Percentiles rank a stretch among this genome's conserved stretches.
Evolutionary conservation across 1,284 basidiomycete genomes (phyloP).

Genomic region (Porodaedalea pini): DNA sequence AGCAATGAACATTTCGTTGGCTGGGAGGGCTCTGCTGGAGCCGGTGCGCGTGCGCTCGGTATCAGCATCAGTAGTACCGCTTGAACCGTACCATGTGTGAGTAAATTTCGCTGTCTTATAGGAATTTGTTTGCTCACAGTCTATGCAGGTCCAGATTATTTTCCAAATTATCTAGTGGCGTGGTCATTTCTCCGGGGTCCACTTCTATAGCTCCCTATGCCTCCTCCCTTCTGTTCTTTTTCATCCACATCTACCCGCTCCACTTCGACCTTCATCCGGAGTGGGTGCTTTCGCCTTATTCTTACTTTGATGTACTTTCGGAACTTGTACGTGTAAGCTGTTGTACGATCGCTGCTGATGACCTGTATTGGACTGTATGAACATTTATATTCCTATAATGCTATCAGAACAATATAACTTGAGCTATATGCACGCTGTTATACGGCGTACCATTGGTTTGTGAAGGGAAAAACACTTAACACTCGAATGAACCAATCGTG

Average conservation of each 20-base stretch:
- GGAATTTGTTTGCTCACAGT: too few relatives aligned
- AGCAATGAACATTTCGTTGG: constrained; percentile 59
- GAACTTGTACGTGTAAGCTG: neutral
- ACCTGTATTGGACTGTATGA: neutral
- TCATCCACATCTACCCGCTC: neutral
- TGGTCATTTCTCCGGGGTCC: too few relatives aligned
- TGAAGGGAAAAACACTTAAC: too few relatives aligned
- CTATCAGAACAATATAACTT: neutral
- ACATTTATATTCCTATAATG: neutral
- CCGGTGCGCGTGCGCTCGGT: constrained; percentile 73
- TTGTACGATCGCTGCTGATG: neutral
- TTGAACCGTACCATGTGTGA: neutral
- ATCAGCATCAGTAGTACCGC: constrained; percentile 32
- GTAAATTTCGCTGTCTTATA: neutral
- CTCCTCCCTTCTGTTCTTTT: neutral
- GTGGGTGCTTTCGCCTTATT: neutral
- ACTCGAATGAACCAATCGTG: too few relatives aligned
- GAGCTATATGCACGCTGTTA: too few relatives aligned
- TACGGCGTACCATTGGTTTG: neutral
- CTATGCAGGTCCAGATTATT: too few relatives aligned
- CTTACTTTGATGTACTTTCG: neutral
- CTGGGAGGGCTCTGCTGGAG: constrained; percentile 72
- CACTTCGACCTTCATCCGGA: neutral
- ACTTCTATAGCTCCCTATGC: neutral
- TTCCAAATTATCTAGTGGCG: too few relatives aligned